Conservation (phyloP, 2,329 filamentous ascomycete genomes). For the Cladophialophora immunda region DNA sequence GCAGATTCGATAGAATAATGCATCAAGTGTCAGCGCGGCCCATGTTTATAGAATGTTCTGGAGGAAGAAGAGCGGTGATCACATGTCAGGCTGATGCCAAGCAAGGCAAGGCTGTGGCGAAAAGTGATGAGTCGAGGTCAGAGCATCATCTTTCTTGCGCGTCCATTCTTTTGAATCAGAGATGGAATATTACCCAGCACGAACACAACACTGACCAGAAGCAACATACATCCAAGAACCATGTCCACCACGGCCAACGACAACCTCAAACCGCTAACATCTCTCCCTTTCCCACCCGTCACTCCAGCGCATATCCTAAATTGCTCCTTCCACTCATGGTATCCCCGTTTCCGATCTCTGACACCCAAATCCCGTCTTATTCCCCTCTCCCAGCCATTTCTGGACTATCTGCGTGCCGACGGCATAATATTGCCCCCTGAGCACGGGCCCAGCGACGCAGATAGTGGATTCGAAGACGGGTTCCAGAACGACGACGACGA, state of each 20-base stretch:
- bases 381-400: constrained; percentile 75
- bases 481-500: constrained; percentile 63
- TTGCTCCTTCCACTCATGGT: constrained; percentile 94
- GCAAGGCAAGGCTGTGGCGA: constrained; percentile 17
- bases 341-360: constrained; percentile 78
- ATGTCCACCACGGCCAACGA: constrained; percentile 21
- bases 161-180: not conserved
- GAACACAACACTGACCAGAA: not conserved
- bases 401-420: constrained; percentile 88
- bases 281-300: constrained; percentile 79
- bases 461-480: constrained; percentile 58
- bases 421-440: constrained; percentile 80
- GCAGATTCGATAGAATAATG: no score
- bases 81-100: constrained; percentile 15
- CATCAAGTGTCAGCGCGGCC: no score
- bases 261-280: constrained; percentile 21
- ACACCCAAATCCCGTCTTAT: constrained; percentile 89
- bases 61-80: not conserved
- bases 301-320: constrained; percentile 88
- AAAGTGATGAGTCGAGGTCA: not conserved
- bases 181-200: not conserved
- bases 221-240: not conserved
- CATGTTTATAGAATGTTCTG: no score
- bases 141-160: not conserved
- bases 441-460: constrained; percentile 57